A percentile compares a stretch with the other conserved stretches of the same genome.
Evolutionary conservation across 2,329 filamentous ascomycete genomes (phyloP).

Genomic region (Didymella pinodella): DNA sequence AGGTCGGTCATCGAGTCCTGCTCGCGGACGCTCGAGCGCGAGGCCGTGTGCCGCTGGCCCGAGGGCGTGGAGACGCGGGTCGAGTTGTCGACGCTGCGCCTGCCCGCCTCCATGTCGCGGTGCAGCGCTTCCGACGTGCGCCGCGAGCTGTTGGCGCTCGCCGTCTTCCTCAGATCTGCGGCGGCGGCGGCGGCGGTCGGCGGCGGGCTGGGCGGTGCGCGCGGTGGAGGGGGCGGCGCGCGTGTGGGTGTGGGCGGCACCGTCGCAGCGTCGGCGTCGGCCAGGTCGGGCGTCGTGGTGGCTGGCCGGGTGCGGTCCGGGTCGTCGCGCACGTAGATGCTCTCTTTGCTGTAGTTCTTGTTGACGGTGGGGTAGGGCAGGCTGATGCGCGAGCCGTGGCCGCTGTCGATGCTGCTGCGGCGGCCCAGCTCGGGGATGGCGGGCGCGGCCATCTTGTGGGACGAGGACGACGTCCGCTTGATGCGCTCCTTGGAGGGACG

Average conservation of each 20-base stretch:
- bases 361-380: constrained; percentile 83
- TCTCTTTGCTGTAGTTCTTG: constrained; percentile 91
- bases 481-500: constrained; percentile 39
- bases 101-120: constrained; percentile 50
- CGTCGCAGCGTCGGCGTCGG: constrained; percentile 46
- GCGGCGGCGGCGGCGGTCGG: constrained; percentile 51
- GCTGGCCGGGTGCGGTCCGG: constrained; percentile 40
- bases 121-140: constrained; percentile 47
- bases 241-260: constrained; percentile 28
- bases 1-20: constrained; percentile 52
- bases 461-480: constrained; percentile 36
- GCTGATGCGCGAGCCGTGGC: constrained; percentile 49
- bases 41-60: constrained; percentile 47
- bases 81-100: constrained; percentile 54
- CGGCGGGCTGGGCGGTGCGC: constrained; percentile 58
- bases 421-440: constrained; percentile 58
- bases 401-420: constrained; percentile 46
- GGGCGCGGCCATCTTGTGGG: constrained; percentile 48
- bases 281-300: constrained; percentile 52
- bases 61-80: constrained; percentile 48
- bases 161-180: constrained; percentile 55
- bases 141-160: constrained; percentile 56
- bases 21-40: constrained; percentile 55
- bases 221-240: constrained; percentile 33
- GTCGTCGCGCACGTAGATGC: constrained; percentile 67